These are phyloP conservation scores for Vitis vinifera DNA, from an alignment of 164 flowering plant species.

Conservation along the genomic window DNA sequence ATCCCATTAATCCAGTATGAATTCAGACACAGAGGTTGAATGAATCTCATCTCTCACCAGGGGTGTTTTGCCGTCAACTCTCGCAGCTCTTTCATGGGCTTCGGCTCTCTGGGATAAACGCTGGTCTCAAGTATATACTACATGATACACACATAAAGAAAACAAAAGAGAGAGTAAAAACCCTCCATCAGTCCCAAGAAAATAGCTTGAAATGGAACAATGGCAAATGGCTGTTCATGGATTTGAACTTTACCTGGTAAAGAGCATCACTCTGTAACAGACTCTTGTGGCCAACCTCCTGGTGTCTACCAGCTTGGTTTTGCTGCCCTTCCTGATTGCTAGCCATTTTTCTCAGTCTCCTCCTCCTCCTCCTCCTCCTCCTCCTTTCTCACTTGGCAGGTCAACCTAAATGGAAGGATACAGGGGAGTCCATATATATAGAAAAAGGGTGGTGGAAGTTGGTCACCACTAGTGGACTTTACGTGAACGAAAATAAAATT, in stretches of 20 bases:
- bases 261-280: slow-evolving; percentile 86
- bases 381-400: too few relatives aligned
- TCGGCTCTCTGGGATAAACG: slow-evolving; percentile 57
- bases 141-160: background rate
- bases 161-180: background rate
- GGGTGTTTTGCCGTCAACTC: slow-evolving; percentile 58
- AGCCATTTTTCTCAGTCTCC: slow-evolving; percentile 18
- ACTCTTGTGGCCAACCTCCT: slow-evolving; percentile 92
- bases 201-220: background rate
- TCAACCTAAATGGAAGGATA: too few relatives aligned
- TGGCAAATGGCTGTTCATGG: too few relatives aligned
- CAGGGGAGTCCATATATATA: too few relatives aligned
- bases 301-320: slow-evolving; percentile 39
- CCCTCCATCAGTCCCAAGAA: background rate
- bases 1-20: too few relatives aligned
- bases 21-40: too few relatives aligned
- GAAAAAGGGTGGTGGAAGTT: too few relatives aligned
- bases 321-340: slow-evolving; percentile 12
- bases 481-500: too few relatives aligned
- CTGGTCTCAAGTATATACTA: slow-evolving; percentile 57
- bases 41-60: slow-evolving; percentile 22
- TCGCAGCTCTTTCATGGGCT: slow-evolving; percentile 52
- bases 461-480: too few relatives aligned
- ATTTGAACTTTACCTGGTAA: slow-evolving; percentile 53
- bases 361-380: too few relatives aligned